These are phyloP conservation scores for Wilcoxina mikolae DNA, from an alignment of 495 filamentous ascomycete genomes.

Conservation along the genomic window DNA sequence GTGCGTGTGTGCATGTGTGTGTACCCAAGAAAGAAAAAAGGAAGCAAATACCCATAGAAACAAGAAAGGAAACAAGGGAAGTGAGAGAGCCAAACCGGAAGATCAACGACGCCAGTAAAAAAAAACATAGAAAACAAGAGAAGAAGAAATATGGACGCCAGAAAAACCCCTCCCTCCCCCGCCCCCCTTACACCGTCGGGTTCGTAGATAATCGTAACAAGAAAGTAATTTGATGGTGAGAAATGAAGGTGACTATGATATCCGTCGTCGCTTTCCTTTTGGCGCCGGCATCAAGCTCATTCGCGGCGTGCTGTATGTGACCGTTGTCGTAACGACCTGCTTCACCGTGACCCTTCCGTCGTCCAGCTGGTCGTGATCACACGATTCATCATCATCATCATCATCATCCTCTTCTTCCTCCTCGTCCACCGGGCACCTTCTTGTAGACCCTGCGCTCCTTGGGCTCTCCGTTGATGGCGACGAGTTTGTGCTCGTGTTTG, in stretches of 20 bases:
- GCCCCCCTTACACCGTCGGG: background rate
- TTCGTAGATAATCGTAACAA: background rate
- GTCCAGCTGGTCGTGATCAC: constrained; percentile 13
- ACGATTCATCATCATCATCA: no score
- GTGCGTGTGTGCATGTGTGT: background rate
- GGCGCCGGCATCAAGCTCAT: constrained; percentile 51
- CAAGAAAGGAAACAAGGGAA: background rate
- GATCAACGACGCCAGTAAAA: background rate
- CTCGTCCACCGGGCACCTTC: constrained; percentile 20
- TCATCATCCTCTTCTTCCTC: constrained; percentile 11
- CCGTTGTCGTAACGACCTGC: constrained; percentile 58
- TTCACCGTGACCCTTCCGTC: constrained; percentile 24
- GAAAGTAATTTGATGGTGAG: background rate
- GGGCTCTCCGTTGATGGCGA: constrained; percentile 28
- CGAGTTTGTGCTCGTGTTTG: constrained; percentile 24
- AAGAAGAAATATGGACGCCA: background rate
- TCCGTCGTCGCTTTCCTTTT: constrained; percentile 60
- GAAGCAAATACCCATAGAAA: background rate
- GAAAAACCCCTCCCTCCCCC: background rate
- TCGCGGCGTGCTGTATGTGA: constrained; percentile 50
- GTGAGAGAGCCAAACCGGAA: background rate
- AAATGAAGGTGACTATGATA: constrained; percentile 20
- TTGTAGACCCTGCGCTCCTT: constrained; percentile 10
- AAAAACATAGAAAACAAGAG: background rate
- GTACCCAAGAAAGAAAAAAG: background rate